Base-by-base conservation (phyloP, 805 yeast species). In the Metschnikowia peoriensis region DNA sequence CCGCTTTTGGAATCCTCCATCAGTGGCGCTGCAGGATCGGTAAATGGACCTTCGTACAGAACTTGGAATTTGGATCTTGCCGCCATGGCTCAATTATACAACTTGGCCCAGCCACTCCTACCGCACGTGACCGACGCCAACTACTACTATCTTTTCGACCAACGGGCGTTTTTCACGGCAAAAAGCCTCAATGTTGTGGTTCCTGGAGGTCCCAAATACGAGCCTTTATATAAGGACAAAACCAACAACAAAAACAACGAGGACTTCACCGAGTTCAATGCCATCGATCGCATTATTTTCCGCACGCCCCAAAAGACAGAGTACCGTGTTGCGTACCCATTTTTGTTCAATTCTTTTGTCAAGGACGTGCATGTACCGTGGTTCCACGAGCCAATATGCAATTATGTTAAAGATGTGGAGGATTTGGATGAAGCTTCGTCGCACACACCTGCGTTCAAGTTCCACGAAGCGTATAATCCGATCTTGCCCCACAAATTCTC, bases 141-240 rank as follows among this genome's bases (percentile, higher is more conserved):
- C 62, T 81, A 80, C 61, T 79, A 70, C 53, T 87, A 88, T 61
- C 69, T 91, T 39, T 93, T 92, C 66, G 91, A 92, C 61, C 83
- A 82, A 52, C 78, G 86, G 50, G 78, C 97, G 0, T 89, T 94
- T 58, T 82, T 86, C 66, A 92, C 97, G 0, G 96, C 98, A 0
- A 94, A 94, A 64, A 93, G 96, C 8, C 76, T 94, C 47, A 90
- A 92, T 62, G 78, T 85, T 43, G 86, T 96, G 1, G 76, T 94
- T 35, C 97, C 97, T 0, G 97, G 97, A 11, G 99, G 99, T 0
- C 98, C 99, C 11, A 89, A 87, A 65, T 94, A 91, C 68, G 98
- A 92, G 70, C 96, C 96, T 0, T 69, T 92, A 14, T 83, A 77
- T 69, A 83, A 85, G 54, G 88, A 86, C 48, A 66, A 65, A 46